These are phyloP conservation scores for Candida glucosophila DNA, from an alignment of 1,139 yeast genomes.

Conservation along the genomic window DNA sequence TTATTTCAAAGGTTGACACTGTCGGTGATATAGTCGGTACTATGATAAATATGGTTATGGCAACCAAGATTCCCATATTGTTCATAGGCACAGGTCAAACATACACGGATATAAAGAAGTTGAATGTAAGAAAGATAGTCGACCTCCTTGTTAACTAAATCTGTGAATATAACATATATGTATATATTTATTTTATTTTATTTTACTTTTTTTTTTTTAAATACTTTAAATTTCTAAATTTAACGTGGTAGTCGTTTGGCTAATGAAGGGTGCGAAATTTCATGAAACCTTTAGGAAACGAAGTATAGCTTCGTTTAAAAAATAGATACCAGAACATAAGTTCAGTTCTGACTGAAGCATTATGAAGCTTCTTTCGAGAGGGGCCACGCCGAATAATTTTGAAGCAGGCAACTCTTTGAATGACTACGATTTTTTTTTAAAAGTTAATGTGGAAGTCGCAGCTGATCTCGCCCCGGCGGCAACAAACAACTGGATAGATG, in stretches of 20 bases:
- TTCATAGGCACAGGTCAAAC: slow-evolving; percentile 98
- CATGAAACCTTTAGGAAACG: too few relatives aligned
- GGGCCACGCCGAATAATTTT: too few relatives aligned
- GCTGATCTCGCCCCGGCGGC: slow-evolving; percentile 24
- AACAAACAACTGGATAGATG: slow-evolving; percentile 3
- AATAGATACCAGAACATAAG: too few relatives aligned
- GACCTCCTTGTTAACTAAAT: slow-evolving; percentile 57
- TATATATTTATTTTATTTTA: too few relatives aligned
- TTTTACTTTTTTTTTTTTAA: too few relatives aligned
- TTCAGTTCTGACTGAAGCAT: too few relatives aligned
- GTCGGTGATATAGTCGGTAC: slow-evolving; percentile 96
- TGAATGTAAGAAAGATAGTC: slow-evolving; percentile 90
- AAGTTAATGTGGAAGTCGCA: slow-evolving; percentile 30
- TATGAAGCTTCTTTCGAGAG: too few relatives aligned
- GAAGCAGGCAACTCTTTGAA: slow-evolving; percentile 1
- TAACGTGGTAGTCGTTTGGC: too few relatives aligned
- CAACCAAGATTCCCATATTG: slow-evolving; percentile 89
- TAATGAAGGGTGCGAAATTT: too few relatives aligned
- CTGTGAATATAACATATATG: too few relatives aligned
- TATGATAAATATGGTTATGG: slow-evolving; percentile 96
- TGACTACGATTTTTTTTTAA: slow-evolving; percentile 7
- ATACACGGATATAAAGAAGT: slow-evolving; percentile 87
- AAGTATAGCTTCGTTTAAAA: too few relatives aligned
- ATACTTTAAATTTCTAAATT: too few relatives aligned
- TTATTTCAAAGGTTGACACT: slow-evolving; percentile 92